Percentiles rank a stretch among this genome's conserved stretches.
These are phyloP conservation scores for Setomelanomma holmii DNA, from an alignment of 2,329 filamentous ascomycete genomes.

Conservation along the genomic window DNA sequence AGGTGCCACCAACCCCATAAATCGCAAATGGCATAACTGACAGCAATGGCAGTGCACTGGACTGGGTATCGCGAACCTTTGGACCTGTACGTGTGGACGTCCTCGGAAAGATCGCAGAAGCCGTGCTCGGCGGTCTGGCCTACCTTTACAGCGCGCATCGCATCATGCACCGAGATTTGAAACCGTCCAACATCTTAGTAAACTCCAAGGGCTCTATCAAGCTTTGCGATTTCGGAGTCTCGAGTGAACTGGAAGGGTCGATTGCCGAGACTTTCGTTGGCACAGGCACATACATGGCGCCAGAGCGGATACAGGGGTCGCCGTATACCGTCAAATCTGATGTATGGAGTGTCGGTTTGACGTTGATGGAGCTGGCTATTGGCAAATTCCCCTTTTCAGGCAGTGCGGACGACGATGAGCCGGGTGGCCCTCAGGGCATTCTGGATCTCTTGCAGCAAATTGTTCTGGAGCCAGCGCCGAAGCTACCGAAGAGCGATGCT, in stretches of 20 bases:
- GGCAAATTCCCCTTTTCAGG: slow-evolving; percentile 96
- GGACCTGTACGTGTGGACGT: slow-evolving; percentile 96
- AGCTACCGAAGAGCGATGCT: slow-evolving; percentile 93
- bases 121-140: slow-evolving; percentile 88
- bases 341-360: slow-evolving; percentile 96
- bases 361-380: slow-evolving; percentile 96
- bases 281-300: slow-evolving; percentile 99
- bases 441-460: slow-evolving; percentile 96
- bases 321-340: slow-evolving; percentile 98
- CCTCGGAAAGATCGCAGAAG: slow-evolving; percentile 95
- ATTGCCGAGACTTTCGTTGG: slow-evolving; percentile 98
- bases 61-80: slow-evolving; percentile 92
- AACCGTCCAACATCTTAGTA: slow-evolving; percentile 95
- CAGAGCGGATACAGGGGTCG: slow-evolving; percentile 95
- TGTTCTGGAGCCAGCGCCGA: slow-evolving; percentile 93
- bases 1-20: slow-evolving; percentile 51
- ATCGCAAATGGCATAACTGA: slow-evolving; percentile 18
- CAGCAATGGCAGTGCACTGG: slow-evolving; percentile 72
- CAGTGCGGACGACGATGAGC: slow-evolving; percentile 73
- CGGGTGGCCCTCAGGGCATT: slow-evolving; percentile 84
- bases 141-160: slow-evolving; percentile 96
- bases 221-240: slow-evolving; percentile 98
- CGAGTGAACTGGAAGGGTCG: slow-evolving; percentile 95
- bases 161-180: slow-evolving; percentile 99
- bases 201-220: slow-evolving; percentile 96